Base-by-base conservation (phyloP, 2,329 filamentous ascomycete species). In the Escovopsis sp. region DNA sequence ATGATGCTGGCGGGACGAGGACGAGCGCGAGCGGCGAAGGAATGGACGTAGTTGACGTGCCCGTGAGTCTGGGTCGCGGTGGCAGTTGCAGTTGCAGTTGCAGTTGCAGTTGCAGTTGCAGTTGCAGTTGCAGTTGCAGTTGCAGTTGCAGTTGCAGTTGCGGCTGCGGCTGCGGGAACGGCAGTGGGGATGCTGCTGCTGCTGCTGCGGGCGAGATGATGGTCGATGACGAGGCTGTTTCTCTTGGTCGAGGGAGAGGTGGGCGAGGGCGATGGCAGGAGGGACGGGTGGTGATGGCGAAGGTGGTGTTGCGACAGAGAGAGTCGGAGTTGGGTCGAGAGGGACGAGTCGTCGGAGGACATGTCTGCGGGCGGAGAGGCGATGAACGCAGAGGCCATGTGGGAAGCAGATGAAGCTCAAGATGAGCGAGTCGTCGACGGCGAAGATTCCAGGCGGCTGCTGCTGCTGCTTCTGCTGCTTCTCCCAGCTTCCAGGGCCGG, bases 341-440 rank as follows among this genome's bases (percentile, higher is more conserved):
- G 7, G 28, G 28, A 7, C 28, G 11, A 11, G 11, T 32, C 46
- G 54, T 59, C 55, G 56, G 53, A 54, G 51, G 61, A 60, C 53
- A 63, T 55, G 49, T 41, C 51, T 51, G 28, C 11, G 28, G 43
- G 48, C 48, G 23, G 23, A 23, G 45, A 40, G 35, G 47, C 36
- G 35, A 37, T 15, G 23, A 18, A 37, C 35, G 35, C 35, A 37
- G n/a, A 15, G 48, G 52, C 47, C 52, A 54, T 54, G 46, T 45
- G 45, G 40, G 39, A 37, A 37, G 40, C 42, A 36, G n/a, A 23
- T 23, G 23, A 23, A 23, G 23, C 23, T 23, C 23, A 23, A 23
- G 23, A 23, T 23, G 38, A 35, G 36, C 40, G 42, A 36, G 43
- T 35, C 44, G 41, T 39, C 39, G 34, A 46, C 23, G 39, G 37